These are phyloP conservation scores for Eimeria nieschulzi DNA, from an alignment of 169 alveolate genomes.

Conservation along the genomic window DNA sequence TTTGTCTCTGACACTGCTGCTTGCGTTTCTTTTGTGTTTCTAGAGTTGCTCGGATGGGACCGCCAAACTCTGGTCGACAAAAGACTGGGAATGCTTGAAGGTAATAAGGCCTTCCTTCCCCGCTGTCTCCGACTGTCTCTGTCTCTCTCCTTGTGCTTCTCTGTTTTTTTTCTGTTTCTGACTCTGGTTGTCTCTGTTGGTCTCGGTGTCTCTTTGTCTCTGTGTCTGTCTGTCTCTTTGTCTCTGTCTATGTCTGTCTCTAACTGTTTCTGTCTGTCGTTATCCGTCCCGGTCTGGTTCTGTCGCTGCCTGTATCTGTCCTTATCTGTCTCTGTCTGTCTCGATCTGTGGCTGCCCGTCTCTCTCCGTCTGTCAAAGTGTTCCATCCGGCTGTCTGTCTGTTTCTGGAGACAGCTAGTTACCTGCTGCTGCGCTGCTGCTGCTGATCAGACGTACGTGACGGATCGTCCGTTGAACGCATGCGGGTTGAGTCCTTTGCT, in stretches of 20 bases:
- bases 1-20: background rate
- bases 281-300: too few relatives aligned
- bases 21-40: background rate
- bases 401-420: background rate
- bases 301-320: too few relatives aligned
- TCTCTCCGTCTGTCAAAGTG: too few relatives aligned
- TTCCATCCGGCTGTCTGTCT: too few relatives aligned
- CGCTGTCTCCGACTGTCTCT: background rate
- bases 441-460: constrained; percentile 81
- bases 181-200: too few relatives aligned
- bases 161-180: background rate
- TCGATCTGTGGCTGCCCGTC: too few relatives aligned
- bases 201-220: too few relatives aligned
- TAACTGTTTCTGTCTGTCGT: too few relatives aligned
- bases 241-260: too few relatives aligned
- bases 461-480: constrained; percentile 91
- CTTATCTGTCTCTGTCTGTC: too few relatives aligned
- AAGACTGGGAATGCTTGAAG: constrained; percentile 83
- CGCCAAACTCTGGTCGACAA: constrained; percentile 90
- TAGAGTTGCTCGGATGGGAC: constrained; percentile 89
- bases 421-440: background rate
- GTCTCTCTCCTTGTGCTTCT: background rate
- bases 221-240: too few relatives aligned
- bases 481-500: constrained; percentile 90
- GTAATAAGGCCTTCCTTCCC: constrained; percentile 63